phyloP scores from a whole-genome alignment of 2,329 filamentous ascomycete species.

The Waltergamsia citrina region DNA sequence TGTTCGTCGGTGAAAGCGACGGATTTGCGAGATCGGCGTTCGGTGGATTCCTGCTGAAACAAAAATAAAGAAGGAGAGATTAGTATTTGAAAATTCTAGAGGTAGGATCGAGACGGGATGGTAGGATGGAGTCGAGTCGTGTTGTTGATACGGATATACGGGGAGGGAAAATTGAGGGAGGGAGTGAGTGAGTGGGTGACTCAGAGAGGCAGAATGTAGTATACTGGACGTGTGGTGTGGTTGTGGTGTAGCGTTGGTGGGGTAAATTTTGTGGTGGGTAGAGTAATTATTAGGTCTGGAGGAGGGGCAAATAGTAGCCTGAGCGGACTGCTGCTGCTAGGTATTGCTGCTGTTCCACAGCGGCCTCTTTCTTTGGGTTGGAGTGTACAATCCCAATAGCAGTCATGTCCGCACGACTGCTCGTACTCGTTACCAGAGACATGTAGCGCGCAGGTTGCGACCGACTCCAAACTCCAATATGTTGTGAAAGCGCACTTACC shows the following conservation, averaged over 20 bases:
- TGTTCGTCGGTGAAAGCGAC: constrained; percentile 88
- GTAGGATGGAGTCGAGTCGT: neutral
- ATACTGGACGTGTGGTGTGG: neutral
- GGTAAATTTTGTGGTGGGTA: constrained; percentile 5
- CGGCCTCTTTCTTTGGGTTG: too few relatives aligned
- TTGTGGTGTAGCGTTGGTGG: constrained; percentile 7
- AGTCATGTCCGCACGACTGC: too few relatives aligned
- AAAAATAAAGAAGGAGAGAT: constrained; percentile 9
- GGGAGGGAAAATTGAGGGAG: neutral
- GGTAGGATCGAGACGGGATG: constrained; percentile 1
- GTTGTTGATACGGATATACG: neutral
- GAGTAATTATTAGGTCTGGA: constrained; percentile 3
- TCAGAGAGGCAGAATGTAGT: constrained; percentile 1
- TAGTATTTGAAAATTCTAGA: constrained; percentile 2
- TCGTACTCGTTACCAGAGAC: too few relatives aligned
- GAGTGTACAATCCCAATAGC: too few relatives aligned
- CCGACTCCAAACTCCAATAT: too few relatives aligned
- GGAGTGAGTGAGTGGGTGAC: constrained; percentile 1
- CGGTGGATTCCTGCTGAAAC: constrained; percentile 19
- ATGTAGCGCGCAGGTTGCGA: too few relatives aligned
- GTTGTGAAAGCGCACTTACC: too few relatives aligned
- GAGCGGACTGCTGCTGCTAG: too few relatives aligned
- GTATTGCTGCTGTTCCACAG: too few relatives aligned
- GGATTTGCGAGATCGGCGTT: constrained; percentile 77
- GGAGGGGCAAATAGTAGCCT: constrained; percentile 3